These are phyloP conservation scores for Venturia oleaginea DNA, from an alignment of 2,329 filamentous ascomycete genomes.

Conservation along the genomic window DNA sequence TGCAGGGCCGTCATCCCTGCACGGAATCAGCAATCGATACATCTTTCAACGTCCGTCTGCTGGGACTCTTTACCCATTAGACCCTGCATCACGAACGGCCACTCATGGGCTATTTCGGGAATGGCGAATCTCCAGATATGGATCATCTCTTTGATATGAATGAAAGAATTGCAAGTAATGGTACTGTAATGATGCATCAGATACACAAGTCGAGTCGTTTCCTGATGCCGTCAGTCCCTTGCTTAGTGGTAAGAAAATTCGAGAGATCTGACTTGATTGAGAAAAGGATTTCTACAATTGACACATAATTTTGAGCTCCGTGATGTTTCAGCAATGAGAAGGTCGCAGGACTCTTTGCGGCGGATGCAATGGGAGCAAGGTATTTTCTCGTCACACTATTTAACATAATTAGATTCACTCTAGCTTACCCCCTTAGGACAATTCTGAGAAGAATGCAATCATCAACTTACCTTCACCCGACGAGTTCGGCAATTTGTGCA, in stretches of 20 bases:
- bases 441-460: background rate
- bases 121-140: background rate
- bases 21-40: background rate
- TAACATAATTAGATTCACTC: background rate
- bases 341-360: background rate
- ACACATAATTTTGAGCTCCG: background rate
- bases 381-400: background rate
- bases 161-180: background rate
- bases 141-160: background rate
- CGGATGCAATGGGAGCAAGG: background rate
- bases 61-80: background rate
- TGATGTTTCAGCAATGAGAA: background rate
- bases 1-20: background rate
- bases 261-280: background rate
- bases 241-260: background rate
- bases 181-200: background rate
- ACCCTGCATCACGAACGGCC: background rate
- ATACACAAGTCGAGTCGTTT: background rate
- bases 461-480: background rate
- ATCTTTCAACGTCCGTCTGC: background rate
- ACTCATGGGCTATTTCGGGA: background rate
- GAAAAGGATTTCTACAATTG: background rate
- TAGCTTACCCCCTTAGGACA: background rate
- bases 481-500: background rate
- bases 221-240: background rate